Base-by-base conservation (phyloP, 2,329 filamentous ascomycete genomes). In the Leptographium radiaticola region DNA sequence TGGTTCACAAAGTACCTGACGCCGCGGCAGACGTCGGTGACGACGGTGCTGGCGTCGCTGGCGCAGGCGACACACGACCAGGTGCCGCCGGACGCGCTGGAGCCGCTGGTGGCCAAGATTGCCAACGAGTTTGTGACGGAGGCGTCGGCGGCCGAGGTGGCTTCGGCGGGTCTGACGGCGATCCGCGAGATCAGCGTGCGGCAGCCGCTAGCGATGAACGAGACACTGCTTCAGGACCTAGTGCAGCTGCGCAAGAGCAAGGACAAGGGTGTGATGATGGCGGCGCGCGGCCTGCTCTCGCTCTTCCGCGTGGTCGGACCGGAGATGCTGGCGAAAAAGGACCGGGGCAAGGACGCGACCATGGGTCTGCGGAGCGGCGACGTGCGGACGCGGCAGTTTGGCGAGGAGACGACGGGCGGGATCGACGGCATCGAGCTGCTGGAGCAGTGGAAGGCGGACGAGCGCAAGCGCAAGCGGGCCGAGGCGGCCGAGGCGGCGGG, bases 211-310 rank as follows among this genome's bases (percentile, higher is more conserved):
- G 90, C 90, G 7, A 97, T 98, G 87, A 89, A 83, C 51, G 90
- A 97, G 59, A 95, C 90, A 0, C 71, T 98, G n/a, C 72, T 98
- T 34, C 91, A 98, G 67, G 93, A 98, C 73, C 71, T 98, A 52
- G 89, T 97, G 11, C 86, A 93, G 73, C 97, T 98, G 70, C 81
- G 88, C 57, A 95, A 94, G 74, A 95, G 88, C 65, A 98, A 98
- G 66, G 93, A 98, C 65, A 98, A 97, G 74, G 90, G 91, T 56
- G 87, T 93, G n/a, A 90, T 95, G 80, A 97, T 98, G 93, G 93
- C 93, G 9, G 89, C 91, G 15, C 91, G 93, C 67, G 91, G 93
- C 59, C 74, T 98, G 8, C 74, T 98, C 44, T 89, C 88, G 30
- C 75, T 98, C 7, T 98, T 95, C 72, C 78, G 93, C 61, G 90